Evolutionary conservation across 495 filamentous ascomycete species (phyloP).

Genomic region (Xylaria sp.): DNA sequence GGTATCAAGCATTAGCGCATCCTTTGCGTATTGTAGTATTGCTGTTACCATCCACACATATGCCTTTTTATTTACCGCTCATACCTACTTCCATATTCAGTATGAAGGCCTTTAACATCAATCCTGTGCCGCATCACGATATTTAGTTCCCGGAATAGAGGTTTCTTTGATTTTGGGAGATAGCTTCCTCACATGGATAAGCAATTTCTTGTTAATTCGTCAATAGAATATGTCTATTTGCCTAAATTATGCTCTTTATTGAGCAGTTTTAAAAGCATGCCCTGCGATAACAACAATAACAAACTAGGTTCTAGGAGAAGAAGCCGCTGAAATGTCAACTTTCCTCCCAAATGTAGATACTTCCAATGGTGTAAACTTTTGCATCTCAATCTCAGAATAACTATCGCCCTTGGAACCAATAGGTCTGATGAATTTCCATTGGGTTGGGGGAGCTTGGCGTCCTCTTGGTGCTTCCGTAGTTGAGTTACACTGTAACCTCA

Average conservation of each 20-base stretch:
- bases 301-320: too few relatives aligned
- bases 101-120: not conserved
- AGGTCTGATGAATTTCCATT: not conserved
- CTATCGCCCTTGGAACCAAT: not conserved
- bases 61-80: not conserved
- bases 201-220: too few relatives aligned
- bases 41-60: not conserved
- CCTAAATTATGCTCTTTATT: too few relatives aligned
- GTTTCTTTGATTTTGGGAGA: too few relatives aligned
- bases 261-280: too few relatives aligned
- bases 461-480: not conserved
- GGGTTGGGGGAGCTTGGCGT: not conserved
- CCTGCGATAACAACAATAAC: too few relatives aligned
- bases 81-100: not conserved
- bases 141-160: not conserved
- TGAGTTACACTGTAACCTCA: not conserved
- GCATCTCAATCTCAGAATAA: not conserved
- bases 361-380: not conserved
- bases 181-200: too few relatives aligned
- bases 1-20: too few relatives aligned
- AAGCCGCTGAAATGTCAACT: not conserved
- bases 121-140: too few relatives aligned
- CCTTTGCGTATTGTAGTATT: too few relatives aligned
- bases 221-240: too few relatives aligned
- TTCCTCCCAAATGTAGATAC: not conserved